Percentiles rank a stretch among this genome's conserved stretches.
Evolutionary conservation across 768 basidiomycete species (phyloP).

Genomic region (Phylloporus scabripes): DNA sequence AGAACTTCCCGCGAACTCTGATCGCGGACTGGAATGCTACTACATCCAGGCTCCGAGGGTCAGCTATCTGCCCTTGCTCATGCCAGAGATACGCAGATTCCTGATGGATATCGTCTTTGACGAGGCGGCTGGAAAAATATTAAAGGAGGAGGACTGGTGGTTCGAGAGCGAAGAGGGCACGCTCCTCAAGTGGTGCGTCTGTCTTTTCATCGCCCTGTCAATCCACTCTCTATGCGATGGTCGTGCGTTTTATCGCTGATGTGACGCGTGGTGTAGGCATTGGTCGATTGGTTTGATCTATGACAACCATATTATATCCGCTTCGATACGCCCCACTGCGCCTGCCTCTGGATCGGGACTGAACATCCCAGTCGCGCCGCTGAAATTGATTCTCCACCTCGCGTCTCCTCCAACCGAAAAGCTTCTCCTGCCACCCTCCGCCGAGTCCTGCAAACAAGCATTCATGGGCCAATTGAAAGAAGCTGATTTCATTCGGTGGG

Average conservation of each 20-base stretch:
- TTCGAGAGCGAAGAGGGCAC: conserved; percentile 86
- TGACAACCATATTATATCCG: conserved; percentile 70
- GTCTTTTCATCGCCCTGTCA: background rate
- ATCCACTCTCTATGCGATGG: background rate
- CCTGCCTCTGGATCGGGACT: conserved; percentile 37
- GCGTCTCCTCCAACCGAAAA: conserved; percentile 84
- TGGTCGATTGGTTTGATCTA: conserved; percentile 96
- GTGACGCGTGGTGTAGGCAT: conserved; percentile 58
- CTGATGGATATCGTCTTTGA: conserved; percentile 92
- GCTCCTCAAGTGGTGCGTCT: conserved; percentile 77
- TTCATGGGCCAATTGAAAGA: conserved; percentile 97
- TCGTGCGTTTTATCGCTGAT: conserved; percentile 5
- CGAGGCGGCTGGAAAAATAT: conserved; percentile 64
- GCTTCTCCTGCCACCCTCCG: conserved; percentile 70
- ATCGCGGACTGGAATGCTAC: conserved; percentile 85
- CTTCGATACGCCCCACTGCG: conserved; percentile 42
- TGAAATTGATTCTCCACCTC: conserved; percentile 82
- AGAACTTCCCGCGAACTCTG: conserved; percentile 85
- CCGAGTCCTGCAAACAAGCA: conserved; percentile 86
- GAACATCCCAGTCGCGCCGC: conserved; percentile 43
- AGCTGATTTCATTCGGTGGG: conserved; percentile 96
- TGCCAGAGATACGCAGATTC: conserved; percentile 84
- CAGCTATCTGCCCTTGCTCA: conserved; percentile 85
- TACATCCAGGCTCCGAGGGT: conserved; percentile 89
- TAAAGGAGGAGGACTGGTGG: conserved; percentile 96